Evolutionary conservation across 108 stramenopile genomes (phyloP).

Genomic region (Skeletonema potamos): DNA sequence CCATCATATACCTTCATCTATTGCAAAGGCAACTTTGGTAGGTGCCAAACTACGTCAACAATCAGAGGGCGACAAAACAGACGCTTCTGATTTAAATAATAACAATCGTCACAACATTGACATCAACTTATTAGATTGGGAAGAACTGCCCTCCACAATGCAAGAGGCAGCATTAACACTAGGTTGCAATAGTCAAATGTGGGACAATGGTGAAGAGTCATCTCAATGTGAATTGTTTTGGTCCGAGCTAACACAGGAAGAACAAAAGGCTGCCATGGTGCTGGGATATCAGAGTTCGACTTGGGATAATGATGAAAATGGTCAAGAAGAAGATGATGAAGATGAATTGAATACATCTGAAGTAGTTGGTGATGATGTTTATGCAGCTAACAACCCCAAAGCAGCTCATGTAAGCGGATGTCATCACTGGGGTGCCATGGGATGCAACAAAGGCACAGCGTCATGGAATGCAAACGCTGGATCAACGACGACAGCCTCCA

Average conservation of each 20-base stretch:
- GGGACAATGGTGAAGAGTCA: not conserved
- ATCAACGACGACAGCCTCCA: conserved; percentile 7
- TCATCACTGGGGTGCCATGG: conserved; percentile 25
- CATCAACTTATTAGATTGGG: not conserved
- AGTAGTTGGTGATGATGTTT: not conserved
- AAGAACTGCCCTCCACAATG: not conserved
- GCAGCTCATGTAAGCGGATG: not conserved
- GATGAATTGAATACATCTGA: not conserved
- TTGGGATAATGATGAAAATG: not conserved
- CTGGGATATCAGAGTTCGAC: not conserved
- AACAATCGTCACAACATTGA: not conserved
- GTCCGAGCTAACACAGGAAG: not conserved
- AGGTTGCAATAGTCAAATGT: not conserved
- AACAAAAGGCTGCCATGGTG: not conserved
- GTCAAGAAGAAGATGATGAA: not conserved
- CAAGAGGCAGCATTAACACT: not conserved
- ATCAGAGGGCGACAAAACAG: not conserved
- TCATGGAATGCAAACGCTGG: not conserved
- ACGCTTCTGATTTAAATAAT: not conserved
- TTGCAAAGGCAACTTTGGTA: conserved; percentile 3
- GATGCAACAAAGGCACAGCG: conserved; percentile 33
- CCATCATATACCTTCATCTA: not conserved
- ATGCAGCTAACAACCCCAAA: not conserved
- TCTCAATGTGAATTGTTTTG: not conserved
- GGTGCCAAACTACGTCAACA: not conserved